A percentile compares a stretch with the other conserved stretches of the same genome.
phyloP scores from a whole-genome alignment of 2,329 filamentous ascomycete species.

The Pezicula radicicola region DNA sequence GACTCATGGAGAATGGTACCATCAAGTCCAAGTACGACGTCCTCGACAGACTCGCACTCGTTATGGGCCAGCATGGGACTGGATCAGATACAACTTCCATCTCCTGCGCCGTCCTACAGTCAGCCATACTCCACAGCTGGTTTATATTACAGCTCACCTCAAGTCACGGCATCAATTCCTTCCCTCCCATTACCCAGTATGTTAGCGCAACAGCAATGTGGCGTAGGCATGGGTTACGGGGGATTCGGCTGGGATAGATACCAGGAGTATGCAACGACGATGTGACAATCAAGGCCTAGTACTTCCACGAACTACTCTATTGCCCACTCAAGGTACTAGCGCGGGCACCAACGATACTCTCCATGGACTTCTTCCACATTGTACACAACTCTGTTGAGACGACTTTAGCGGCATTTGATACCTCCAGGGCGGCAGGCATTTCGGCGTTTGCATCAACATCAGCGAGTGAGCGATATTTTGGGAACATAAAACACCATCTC shows the following conservation, averaged over 20 bases:
- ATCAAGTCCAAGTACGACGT: slow-evolving; percentile 79
- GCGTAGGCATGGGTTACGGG: slow-evolving; percentile 71
- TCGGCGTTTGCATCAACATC: slow-evolving; percentile 24
- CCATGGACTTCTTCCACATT: slow-evolving; percentile 10
- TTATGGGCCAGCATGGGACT: slow-evolving; percentile 80
- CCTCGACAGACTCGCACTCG: slow-evolving; percentile 68
- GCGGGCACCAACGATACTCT: slow-evolving; percentile 22
- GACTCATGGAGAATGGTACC: slow-evolving; percentile 90
- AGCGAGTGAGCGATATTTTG: slow-evolving; percentile 28
- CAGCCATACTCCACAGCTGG: slow-evolving; percentile 72
- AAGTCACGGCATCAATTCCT: slow-evolving; percentile 70
- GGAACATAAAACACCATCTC: slow-evolving; percentile 18
- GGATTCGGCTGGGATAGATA: slow-evolving; percentile 85
- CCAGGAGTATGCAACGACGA: slow-evolving; percentile 81
- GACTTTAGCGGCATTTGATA: slow-evolving; percentile 30
- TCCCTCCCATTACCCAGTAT: slow-evolving; percentile 82
- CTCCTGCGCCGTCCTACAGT: slow-evolving; percentile 77
- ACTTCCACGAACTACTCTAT: slow-evolving; percentile 40
- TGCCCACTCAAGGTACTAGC: slow-evolving; percentile 44
- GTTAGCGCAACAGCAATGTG: slow-evolving; percentile 78
- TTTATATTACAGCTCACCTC: slow-evolving; percentile 77
- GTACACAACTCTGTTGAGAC: slow-evolving; percentile 9
- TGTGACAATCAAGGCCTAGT: slow-evolving; percentile 65
- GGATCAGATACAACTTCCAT: slow-evolving; percentile 71
- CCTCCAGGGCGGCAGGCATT: slow-evolving; percentile 17